Evolutionary conservation across 2,329 filamentous ascomycete genomes (phyloP).

Genomic region (Aspergillus novofumigatus): DNA sequence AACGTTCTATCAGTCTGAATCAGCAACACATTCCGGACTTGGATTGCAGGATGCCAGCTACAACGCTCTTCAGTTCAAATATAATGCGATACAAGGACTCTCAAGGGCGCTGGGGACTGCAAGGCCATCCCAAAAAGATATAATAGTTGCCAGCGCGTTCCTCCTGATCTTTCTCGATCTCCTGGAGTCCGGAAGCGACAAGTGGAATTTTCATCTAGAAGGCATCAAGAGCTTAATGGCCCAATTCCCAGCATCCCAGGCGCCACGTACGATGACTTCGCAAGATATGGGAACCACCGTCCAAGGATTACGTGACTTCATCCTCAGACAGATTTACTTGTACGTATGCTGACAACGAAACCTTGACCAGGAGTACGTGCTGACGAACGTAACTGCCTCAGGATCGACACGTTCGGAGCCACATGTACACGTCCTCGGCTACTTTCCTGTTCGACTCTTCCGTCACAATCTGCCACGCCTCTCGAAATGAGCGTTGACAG

Average conservation of each 20-base stretch:
- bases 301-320: neutral
- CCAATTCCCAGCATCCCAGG: too few species aligned
- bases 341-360: neutral
- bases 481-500: neutral
- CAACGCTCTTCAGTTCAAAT: slow-evolving; percentile 21
- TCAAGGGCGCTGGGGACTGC: slow-evolving; percentile 3
- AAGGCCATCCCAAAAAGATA: slow-evolving; percentile 3
- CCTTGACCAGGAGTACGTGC: neutral
- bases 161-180: slow-evolving; percentile 18
- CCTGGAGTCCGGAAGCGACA: slow-evolving; percentile 15
- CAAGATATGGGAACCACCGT: too few species aligned
- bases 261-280: too few species aligned
- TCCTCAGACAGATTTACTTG: slow-evolving; percentile 2
- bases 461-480: too few species aligned
- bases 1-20: slow-evolving; percentile 17
- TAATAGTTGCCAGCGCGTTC: slow-evolving; percentile 11
- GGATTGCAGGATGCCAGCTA: slow-evolving; percentile 5
- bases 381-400: neutral
- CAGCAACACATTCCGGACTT: neutral
- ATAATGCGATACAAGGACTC: slow-evolving; percentile 14
- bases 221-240: neutral
- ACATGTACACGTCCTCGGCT: too few species aligned
- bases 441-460: neutral
- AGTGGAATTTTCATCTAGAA: slow-evolving; percentile 16
- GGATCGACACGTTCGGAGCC: neutral